phyloP scores from a whole-genome alignment of 352 stramenopile genomes.

The Globisporangium rhizosaccharum region DNA sequence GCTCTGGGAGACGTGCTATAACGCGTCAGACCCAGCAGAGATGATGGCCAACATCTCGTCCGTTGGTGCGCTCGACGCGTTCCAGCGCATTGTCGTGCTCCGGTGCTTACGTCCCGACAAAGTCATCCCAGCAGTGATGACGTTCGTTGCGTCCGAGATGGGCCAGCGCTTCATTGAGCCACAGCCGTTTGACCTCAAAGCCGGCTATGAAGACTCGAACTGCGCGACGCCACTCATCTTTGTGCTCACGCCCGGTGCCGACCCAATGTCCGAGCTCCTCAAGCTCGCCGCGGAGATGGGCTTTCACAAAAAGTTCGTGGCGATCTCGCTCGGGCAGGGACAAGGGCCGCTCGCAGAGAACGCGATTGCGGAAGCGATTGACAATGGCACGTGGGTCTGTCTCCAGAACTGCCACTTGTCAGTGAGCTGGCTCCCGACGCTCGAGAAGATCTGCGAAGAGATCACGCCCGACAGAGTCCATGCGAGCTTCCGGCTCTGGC shows the following conservation, averaged over 20 bases:
- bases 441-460: constrained; percentile 94
- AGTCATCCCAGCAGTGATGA: constrained; percentile 87
- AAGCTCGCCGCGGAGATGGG: constrained; percentile 89
- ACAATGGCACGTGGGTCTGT: constrained; percentile 93
- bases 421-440: constrained; percentile 91
- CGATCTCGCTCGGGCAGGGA: constrained; percentile 92
- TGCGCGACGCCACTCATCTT: constrained; percentile 95
- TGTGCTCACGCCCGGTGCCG: constrained; percentile 91
- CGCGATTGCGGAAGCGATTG: constrained; percentile 89
- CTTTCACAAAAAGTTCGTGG: constrained; percentile 91
- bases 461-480: constrained; percentile 90
- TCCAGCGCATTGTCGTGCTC: constrained; percentile 89
- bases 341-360: constrained; percentile 91
- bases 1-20: constrained; percentile 77
- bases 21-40: constrained; percentile 78
- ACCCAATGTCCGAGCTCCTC: constrained; percentile 93
- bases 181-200: constrained; percentile 90
- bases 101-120: constrained; percentile 91
- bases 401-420: constrained; percentile 96
- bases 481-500: constrained; percentile 91
- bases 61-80: constrained; percentile 60
- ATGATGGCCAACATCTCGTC: constrained; percentile 48
- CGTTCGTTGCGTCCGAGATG: constrained; percentile 88
- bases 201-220: constrained; percentile 90
- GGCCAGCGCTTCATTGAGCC: constrained; percentile 92